phyloP scores from a whole-genome alignment of 108 stramenopile species.

The Conticribra weissflogii region DNA sequence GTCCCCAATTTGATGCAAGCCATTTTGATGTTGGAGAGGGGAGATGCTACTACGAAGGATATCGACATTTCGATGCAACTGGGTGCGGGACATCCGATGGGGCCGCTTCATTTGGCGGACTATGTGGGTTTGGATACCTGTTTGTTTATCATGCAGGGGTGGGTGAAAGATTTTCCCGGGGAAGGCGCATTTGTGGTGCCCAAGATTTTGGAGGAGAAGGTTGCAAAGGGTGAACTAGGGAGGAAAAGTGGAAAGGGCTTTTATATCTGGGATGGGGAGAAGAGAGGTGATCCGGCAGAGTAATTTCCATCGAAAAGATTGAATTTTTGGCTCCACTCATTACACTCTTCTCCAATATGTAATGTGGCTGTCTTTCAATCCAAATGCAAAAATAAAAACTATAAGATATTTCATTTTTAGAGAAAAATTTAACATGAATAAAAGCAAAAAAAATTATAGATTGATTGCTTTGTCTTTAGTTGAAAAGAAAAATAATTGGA shows the following conservation, averaged over 20 bases:
- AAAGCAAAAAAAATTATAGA: too few species aligned
- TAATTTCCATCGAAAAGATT: too few species aligned
- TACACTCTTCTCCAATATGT: too few species aligned
- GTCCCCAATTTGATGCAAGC: constrained; percentile 92
- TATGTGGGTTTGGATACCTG: constrained; percentile 97
- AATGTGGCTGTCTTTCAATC: too few species aligned
- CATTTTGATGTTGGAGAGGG: constrained; percentile 93
- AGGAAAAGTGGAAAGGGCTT: constrained; percentile 97
- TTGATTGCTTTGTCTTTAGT: too few species aligned
- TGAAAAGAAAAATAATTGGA: too few species aligned
- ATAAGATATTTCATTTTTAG: too few species aligned
- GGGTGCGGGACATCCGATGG: constrained; percentile 99
- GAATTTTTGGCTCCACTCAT: too few species aligned
- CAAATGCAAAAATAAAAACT: too few species aligned
- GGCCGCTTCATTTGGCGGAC: constrained; percentile 92
- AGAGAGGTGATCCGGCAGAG: constrained; percentile 71
- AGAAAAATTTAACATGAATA: too few species aligned
- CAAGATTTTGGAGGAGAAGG: constrained; percentile 77
- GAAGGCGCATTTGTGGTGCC: constrained; percentile 95
- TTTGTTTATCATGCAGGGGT: constrained; percentile 80
- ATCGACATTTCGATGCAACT: constrained; percentile 97
- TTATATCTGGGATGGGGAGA: constrained; percentile 89
- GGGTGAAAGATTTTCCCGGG: constrained; percentile 72
- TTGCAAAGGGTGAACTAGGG: constrained; percentile 91
- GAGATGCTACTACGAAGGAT: constrained; percentile 91